Conservation (phyloP, 1,139 yeast genomes). For the Protomyces inouyei region DNA sequence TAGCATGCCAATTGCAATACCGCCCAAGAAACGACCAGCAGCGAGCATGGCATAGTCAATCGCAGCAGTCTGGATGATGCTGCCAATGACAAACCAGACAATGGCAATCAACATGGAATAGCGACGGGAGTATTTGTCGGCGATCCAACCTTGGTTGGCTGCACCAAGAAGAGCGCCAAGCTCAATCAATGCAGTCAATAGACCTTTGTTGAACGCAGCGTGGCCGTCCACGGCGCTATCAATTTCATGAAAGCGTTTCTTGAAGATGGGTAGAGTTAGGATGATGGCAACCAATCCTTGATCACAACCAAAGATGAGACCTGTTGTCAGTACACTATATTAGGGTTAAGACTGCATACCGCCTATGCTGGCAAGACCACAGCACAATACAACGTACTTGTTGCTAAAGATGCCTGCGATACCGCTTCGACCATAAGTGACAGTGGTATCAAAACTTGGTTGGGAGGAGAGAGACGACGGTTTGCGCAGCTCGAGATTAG, state of each 20-base stretch:
- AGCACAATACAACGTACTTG: slow-evolving; percentile 34
- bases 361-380: slow-evolving; percentile 39
- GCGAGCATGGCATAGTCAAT: slow-evolving; percentile 33
- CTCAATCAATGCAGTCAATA: slow-evolving; percentile 36
- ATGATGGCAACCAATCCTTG: slow-evolving; percentile 57
- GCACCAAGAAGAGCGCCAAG: slow-evolving; percentile 37
- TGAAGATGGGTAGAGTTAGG: slow-evolving; percentile 48
- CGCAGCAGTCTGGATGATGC: slow-evolving; percentile 57
- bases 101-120: slow-evolving; percentile 52
- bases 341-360: not conserved
- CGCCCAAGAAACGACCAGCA: slow-evolving; percentile 43
- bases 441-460: slow-evolving; percentile 1
- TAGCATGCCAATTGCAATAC: slow-evolving; percentile 56
- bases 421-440: slow-evolving; percentile 27
- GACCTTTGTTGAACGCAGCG: slow-evolving; percentile 34
- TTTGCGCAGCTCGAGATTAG: not conserved
- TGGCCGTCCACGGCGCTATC: slow-evolving; percentile 21
- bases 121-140: slow-evolving; percentile 37
- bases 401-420: slow-evolving; percentile 32
- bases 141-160: slow-evolving; percentile 35
- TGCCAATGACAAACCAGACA: slow-evolving; percentile 55
- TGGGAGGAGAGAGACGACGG: not conserved
- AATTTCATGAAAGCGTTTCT: slow-evolving; percentile 30
- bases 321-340: slow-evolving; percentile 13
- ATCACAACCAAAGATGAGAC: slow-evolving; percentile 39